Conservation (phyloP, 75 land plant species). For the Ceratopteris richardii region DNA sequence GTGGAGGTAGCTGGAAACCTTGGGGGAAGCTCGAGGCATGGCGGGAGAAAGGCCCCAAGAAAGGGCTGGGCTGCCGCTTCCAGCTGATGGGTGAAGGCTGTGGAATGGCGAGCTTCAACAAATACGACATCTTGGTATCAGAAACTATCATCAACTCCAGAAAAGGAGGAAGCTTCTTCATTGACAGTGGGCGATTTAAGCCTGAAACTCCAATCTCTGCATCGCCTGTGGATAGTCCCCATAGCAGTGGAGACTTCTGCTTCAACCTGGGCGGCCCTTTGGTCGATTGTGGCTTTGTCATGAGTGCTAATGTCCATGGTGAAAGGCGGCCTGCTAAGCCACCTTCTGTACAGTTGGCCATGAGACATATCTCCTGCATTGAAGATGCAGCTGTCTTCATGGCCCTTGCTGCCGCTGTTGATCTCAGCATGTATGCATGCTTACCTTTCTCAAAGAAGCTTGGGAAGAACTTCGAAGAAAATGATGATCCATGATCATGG, state of each 20-base stretch:
- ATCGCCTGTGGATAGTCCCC: slow-evolving; percentile 20
- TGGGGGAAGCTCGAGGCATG: slow-evolving; percentile 57
- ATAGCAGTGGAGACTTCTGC: slow-evolving; percentile 19
- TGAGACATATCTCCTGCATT: slow-evolving; percentile 17
- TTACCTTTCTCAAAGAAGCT: slow-evolving; percentile 38
- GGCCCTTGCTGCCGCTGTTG: slow-evolving; percentile 56
- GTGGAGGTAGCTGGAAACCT: slow-evolving; percentile 19
- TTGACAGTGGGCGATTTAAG: slow-evolving; percentile 16
- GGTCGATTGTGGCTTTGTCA: slow-evolving; percentile 49
- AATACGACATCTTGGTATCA: slow-evolving; percentile 23
- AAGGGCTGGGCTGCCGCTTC: slow-evolving; percentile 34
- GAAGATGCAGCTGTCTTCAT: too few species aligned
- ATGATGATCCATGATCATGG: too few species aligned
- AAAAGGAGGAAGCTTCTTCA: slow-evolving; percentile 30
- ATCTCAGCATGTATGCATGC: slow-evolving; percentile 56
- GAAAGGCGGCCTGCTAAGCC: slow-evolving; percentile 24
- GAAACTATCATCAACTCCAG: slow-evolving; percentile 18
- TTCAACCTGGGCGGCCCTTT: slow-evolving; percentile 1
- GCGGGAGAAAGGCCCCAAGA: slow-evolving; percentile 38
- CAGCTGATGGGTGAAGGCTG: slow-evolving; percentile 24
- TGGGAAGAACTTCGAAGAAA: slow-evolving; percentile 44
- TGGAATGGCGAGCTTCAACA: neutral
- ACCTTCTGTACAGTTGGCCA: slow-evolving; percentile 11
- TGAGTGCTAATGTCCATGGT: slow-evolving; percentile 33
- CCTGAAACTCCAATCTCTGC: slow-evolving; percentile 9